Percentiles rank a stretch among this genome's conserved stretches.
Conservation (phyloP, 768 basidiomycete genomes). For the Psilocybe azurescens region DNA sequence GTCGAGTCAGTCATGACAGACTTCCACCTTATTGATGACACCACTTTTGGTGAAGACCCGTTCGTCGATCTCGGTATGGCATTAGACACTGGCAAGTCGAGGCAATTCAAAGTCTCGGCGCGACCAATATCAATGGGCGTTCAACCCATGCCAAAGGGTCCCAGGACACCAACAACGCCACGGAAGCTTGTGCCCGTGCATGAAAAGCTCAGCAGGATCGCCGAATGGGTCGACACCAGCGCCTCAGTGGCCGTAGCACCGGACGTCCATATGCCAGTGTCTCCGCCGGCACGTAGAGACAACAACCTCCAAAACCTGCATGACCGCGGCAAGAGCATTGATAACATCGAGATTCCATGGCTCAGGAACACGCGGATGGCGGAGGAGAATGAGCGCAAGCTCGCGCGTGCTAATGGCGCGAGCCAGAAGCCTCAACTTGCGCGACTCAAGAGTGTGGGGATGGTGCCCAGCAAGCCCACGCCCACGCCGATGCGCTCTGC, state of each 20-base stretch:
- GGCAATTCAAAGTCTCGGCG: constrained; percentile 16
- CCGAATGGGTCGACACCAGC: constrained; percentile 25
- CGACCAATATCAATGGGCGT: not conserved
- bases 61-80: constrained; percentile 24
- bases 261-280: constrained; percentile 6
- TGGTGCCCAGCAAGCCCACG: constrained; percentile 38
- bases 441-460: constrained; percentile 47
- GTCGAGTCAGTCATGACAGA: constrained; percentile 13
- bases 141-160: not conserved
- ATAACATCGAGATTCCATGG: constrained; percentile 23
- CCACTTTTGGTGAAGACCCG: constrained; percentile 7
- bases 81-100: constrained; percentile 24
- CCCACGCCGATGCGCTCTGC: constrained; percentile 34
- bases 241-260: constrained; percentile 16
- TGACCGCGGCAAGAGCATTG: constrained; percentile 27
- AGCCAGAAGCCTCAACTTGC: constrained; percentile 16
- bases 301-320: constrained; percentile 27
- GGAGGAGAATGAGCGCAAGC: constrained; percentile 7
- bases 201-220: constrained; percentile 20
- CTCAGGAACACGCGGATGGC: constrained; percentile 11
- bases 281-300: constrained; percentile 10
- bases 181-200: constrained; percentile 9
- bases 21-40: constrained; percentile 5
- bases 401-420: constrained; percentile 7
- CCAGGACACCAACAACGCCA: constrained; percentile 3